Evolutionary conservation across 805 yeast genomes (phyloP).

Genomic region (Yarrowia porcina): DNA sequence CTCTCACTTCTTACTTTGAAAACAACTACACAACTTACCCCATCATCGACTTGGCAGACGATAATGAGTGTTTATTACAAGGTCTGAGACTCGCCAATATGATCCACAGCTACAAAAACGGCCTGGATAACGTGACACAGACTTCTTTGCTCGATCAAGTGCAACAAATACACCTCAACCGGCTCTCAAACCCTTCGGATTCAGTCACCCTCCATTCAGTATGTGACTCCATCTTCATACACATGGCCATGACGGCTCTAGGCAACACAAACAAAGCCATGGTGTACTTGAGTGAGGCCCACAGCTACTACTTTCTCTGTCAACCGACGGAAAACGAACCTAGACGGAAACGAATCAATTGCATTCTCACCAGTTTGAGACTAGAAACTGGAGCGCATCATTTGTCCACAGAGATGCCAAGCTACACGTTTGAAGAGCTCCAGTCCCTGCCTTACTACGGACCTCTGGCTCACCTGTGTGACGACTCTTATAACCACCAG

Average conservation of each 20-base stretch:
- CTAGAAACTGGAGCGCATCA: not conserved
- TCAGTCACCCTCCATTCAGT: not conserved
- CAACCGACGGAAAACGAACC: not conserved
- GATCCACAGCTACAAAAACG: not conserved
- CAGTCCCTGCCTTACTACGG: not conserved
- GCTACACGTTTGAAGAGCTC: constrained; percentile 4
- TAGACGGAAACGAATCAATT: not conserved
- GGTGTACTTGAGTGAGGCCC: constrained; percentile 1
- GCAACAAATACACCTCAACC: not conserved
- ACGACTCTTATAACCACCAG: not conserved
- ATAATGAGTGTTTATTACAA: not conserved
- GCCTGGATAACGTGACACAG: not conserved
- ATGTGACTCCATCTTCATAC: constrained; percentile 2
- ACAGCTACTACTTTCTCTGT: constrained; percentile 1
- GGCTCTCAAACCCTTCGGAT: not conserved
- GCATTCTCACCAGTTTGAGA: not conserved
- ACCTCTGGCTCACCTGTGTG: not conserved
- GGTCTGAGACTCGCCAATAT: not conserved
- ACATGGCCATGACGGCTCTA: constrained; percentile 1
- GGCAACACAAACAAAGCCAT: not conserved
- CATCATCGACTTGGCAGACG: not conserved
- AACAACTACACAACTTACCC: constrained; percentile 5
- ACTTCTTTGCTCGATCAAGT: not conserved
- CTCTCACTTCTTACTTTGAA: not conserved
- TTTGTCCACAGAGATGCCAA: not conserved